Base-by-base conservation (phyloP, 352 stramenopile species). In the Pilasporangium apinafurcum region DNA sequence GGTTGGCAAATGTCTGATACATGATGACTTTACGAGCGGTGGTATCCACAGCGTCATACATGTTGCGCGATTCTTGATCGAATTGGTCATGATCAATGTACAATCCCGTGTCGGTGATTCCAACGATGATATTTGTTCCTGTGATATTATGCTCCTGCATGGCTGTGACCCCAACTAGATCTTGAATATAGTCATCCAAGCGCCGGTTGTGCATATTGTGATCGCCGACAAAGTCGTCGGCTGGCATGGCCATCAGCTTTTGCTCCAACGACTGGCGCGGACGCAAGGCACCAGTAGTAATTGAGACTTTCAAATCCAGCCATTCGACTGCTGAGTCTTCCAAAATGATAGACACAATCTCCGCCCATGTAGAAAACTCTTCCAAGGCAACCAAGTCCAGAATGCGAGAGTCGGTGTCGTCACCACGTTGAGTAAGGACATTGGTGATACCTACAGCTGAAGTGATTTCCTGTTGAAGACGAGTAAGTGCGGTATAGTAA, bases 61-160 rank as follows among this genome's bases (percentile, higher is more conserved):
- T 83, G 8, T 61, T 46, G 1, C 58, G 54, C 3, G 67, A 72
- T 7, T 63, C 34, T 48, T 86, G 76, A 16, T 81, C 65, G 49
- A 91, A 91, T 46, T 91, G 76, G 50, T 86, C 76, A 55, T 92
- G 79, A 37, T 84, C 62, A 13, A 92, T 62, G 46, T 89, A 89
- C 0, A 92, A 60, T 7, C 76, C 79, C 7, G 79, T 83, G 46
- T 91, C 78, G 7, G 78, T 87, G 29, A 91, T 66, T 4, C 72
- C 78, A 10, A 91, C 76, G 22, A 91, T 44, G 24, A 84, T 82
- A 27, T 51, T 64, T 4, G 44, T 68, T 27, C 78, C 78, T 0
- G 70, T 86, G 41, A 86, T 86, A 44, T 83, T 81, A 59, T 80
- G 48, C n/a, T 53, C 39, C 24, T 72, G 68, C 44, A 84, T 77